Evolutionary conservation across 805 yeast species (phyloP).

Genomic region (Candida insectorum): DNA sequence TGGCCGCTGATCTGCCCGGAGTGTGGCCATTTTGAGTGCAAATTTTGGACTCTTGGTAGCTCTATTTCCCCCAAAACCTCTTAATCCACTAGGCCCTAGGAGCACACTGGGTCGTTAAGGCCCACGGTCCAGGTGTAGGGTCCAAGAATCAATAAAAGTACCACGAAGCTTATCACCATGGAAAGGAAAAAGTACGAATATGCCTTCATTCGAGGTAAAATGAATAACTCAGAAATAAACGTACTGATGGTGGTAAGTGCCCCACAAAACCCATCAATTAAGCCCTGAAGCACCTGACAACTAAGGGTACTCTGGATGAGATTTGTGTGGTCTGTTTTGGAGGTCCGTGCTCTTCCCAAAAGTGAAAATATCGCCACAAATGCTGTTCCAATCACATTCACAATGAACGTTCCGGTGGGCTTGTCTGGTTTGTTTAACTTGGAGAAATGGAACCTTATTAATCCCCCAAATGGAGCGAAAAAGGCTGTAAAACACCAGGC

Average conservation of each 20-base stretch:
- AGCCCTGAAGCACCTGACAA: constrained; percentile 53
- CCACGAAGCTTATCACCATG: constrained; percentile 43
- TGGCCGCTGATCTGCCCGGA: no score
- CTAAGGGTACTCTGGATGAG: constrained; percentile 29
- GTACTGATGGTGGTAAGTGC: constrained; percentile 74
- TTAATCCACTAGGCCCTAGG: constrained; percentile 1
- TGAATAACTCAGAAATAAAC: constrained; percentile 62
- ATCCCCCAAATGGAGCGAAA: constrained; percentile 72
- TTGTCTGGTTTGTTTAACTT: constrained; percentile 48
- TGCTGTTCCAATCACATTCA: constrained; percentile 47
- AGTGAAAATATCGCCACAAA: constrained; percentile 44
- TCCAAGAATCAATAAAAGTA: constrained; percentile 63
- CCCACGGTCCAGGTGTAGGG: constrained; percentile 69
- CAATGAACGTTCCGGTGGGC: constrained; percentile 51
- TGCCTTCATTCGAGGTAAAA: constrained; percentile 26
- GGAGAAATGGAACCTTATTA: constrained; percentile 54
- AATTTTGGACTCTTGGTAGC: no score
- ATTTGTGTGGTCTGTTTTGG: constrained; percentile 11
- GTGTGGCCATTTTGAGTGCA: no score
- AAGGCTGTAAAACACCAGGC: constrained; percentile 65
- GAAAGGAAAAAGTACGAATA: constrained; percentile 52
- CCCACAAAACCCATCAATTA: constrained; percentile 69
- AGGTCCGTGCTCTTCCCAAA: constrained; percentile 40
- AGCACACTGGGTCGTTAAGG: constrained; percentile 22
- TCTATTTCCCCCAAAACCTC: no score